These are phyloP conservation scores for Apophysomyces trapeziformis DNA, from an alignment of 371 early-diverging fungal genomes.

Conservation along the genomic window DNA sequence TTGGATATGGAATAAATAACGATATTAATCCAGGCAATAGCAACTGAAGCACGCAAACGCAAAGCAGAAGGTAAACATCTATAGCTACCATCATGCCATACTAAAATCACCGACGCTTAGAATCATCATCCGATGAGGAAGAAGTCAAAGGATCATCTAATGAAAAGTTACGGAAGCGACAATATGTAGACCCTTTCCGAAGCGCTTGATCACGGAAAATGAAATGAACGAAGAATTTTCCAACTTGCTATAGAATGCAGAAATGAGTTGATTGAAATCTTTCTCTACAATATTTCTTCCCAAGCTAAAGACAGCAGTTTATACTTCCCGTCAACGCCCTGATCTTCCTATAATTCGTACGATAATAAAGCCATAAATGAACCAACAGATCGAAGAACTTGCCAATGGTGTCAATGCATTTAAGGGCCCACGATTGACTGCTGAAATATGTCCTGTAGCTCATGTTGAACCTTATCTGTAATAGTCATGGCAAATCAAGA, in stretches of 20 bases:
- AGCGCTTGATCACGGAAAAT: background rate
- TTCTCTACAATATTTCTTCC: too few species aligned
- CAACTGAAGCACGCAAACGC: background rate
- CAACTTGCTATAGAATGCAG: background rate
- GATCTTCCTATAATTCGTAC: too few species aligned
- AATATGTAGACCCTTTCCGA: background rate
- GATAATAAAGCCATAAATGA: too few species aligned
- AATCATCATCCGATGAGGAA: slow-evolving; percentile 5
- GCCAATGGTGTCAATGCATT: too few species aligned
- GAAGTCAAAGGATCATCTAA: background rate
- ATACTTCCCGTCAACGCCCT: too few species aligned
- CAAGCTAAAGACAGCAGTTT: too few species aligned
- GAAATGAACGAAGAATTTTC: background rate
- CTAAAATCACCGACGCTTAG: background rate
- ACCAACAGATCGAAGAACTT: too few species aligned
- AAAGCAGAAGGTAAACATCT: background rate
- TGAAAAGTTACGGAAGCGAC: background rate
- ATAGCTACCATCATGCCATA: background rate
- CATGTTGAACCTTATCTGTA: too few species aligned
- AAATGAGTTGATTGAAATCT: too few species aligned
- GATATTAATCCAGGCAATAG: background rate
- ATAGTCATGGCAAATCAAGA: too few species aligned
- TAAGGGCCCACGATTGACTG: too few species aligned
- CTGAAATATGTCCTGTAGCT: too few species aligned
- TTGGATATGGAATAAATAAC: background rate